Conservation (phyloP, 305 asterid species). For the Fraxinus sp. region DNA sequence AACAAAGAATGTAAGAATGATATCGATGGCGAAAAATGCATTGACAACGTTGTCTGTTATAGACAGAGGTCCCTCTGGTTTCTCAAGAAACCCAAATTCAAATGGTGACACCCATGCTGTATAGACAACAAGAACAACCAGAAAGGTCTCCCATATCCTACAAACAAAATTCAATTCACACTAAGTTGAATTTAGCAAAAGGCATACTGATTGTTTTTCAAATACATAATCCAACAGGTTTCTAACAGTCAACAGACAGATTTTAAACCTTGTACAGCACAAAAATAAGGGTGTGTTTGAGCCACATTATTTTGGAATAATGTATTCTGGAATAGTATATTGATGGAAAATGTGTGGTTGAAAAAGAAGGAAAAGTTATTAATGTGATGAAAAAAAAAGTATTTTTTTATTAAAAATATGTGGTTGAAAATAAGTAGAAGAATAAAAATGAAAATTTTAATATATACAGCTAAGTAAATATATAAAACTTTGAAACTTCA, state of each 20-base stretch:
- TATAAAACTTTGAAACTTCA: not conserved
- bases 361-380: too few relatives aligned
- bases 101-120: conserved; percentile 96
- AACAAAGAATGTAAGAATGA: conserved; percentile 78
- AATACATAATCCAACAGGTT: not conserved
- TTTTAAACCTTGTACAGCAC: not conserved
- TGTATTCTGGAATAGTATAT: too few relatives aligned
- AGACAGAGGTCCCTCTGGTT: conserved; percentile 46
- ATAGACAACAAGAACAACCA: conserved; percentile 66
- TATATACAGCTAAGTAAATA: not conserved
- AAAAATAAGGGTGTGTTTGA: not conserved
- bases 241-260: not conserved
- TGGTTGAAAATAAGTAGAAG: too few relatives aligned
- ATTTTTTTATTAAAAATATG: too few relatives aligned
- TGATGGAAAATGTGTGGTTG: too few relatives aligned
- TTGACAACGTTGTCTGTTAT: conserved; percentile 70
- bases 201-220: not conserved
- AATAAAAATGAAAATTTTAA: too few relatives aligned
- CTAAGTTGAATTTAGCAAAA: conserved; percentile 27
- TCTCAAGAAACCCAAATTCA: conserved; percentile 67
- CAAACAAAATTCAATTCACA: conserved; percentile 34
- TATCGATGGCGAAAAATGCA: conserved; percentile 70
- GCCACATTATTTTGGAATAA: too few relatives aligned
- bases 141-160: conserved; percentile 77
- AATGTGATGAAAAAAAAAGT: too few relatives aligned